Conservation (phyloP, 768 basidiomycete genomes). For the Hygrophorus russula region DNA sequence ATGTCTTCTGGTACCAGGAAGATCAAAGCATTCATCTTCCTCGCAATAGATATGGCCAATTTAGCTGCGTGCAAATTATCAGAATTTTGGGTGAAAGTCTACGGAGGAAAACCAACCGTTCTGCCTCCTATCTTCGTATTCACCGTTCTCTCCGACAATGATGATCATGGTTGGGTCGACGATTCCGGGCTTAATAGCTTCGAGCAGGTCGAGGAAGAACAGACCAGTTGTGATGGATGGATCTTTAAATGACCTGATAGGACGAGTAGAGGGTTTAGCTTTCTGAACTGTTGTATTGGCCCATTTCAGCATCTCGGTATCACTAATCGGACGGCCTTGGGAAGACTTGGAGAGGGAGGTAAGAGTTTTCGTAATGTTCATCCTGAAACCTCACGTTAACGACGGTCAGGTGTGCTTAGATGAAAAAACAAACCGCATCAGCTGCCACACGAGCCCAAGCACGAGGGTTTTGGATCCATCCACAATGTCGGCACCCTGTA, state of each 20-base stretch:
- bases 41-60: conserved; percentile 95
- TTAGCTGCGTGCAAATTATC: conserved; percentile 48
- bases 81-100: conserved; percentile 3
- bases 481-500: conserved; percentile 95
- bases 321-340: conserved; percentile 76
- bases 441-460: conserved; percentile 94
- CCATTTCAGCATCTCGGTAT: conserved; percentile 93
- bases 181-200: conserved; percentile 86
- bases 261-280: conserved; percentile 41
- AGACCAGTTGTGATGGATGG: conserved; percentile 78
- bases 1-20: conserved; percentile 97
- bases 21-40: conserved; percentile 93
- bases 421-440: conserved; percentile 62
- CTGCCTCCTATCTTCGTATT: conserved; percentile 82
- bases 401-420: not conserved
- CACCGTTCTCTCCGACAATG: conserved; percentile 44
- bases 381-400: conserved; percentile 16
- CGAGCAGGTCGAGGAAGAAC: conserved; percentile 89
- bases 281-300: conserved; percentile 83
- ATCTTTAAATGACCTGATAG: conserved; percentile 92
- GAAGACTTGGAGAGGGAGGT: conserved; percentile 55
- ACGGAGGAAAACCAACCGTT: conserved; percentile 53
- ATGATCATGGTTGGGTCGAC: conserved; percentile 82
- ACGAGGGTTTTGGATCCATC: conserved; percentile 90
- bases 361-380: conserved; percentile 89